Evolutionary conservation across 148 eudicot species (phyloP), one percentile per base, ranked within the genome.

Genomic region (Heliosperma pusillum): DNA sequence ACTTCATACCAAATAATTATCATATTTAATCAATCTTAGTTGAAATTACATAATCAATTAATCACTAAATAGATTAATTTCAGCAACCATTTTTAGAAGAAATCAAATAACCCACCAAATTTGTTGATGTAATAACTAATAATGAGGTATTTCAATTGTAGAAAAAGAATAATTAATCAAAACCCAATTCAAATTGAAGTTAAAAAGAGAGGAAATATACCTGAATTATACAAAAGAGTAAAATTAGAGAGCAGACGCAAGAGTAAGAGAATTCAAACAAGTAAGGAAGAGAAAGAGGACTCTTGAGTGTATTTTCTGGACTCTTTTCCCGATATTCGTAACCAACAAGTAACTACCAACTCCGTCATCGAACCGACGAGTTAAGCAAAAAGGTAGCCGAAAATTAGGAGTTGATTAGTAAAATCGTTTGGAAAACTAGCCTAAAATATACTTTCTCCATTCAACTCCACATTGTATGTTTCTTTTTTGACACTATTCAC

Each of bases 171-270:
- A 69, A 26, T 20, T 25, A 36, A 69, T 26, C 3, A 59, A n/a
- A 69, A 56, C 47, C 55, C 33, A 62, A 52, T 27, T 52, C 52
- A 47, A 9, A 20, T 44, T 24, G 29, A 21, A 60, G 56, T 16
- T 66, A 69, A 25, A 58, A 53, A 62, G 53, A 16, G 36, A 10
- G 36, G 58, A 24, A 33, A 36, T n/a, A 52, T 17, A 78, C 80
- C 70, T 78, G 70, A 56, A 56, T 26, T 42, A 13, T 50, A 17
- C 55, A 11, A 50, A 73, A 13, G 33, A 36, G 33, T 69, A 12
- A 15, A 44, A 16, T 69, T 45, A 15, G n/a, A 22, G 17, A 47
- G 64, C 20, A 26, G 62, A 19, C 12, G 53, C 33, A 61, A 61
- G 9, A 25, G 19, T 11, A 11, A 3, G 33, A 61, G 66, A 25